Base-by-base conservation (phyloP, 495 filamentous ascomycete species). In the Penicillium crystallinum region DNA sequence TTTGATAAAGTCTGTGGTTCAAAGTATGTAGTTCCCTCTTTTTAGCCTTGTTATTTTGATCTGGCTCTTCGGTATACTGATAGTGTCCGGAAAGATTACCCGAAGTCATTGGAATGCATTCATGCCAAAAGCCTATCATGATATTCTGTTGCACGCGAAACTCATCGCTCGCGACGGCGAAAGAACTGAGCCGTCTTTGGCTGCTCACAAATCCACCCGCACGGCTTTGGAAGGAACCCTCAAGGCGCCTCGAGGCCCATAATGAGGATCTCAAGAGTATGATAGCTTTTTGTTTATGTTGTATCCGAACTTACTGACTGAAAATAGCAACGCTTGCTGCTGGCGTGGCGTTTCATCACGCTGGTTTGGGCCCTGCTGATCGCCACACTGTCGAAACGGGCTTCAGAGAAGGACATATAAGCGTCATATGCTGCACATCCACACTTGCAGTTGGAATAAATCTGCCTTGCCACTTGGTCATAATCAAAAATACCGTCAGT, bases 401-500 rank as follows among this genome's bases (percentile, higher is more conserved):
- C 3, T 98, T 87, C 50, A 70, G 92, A 7, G 77, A 85, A 17
- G 89, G 91, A 2, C 75, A 89, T 8, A 75, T 98, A 47, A 86
- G 78, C 52, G 86, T 97, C 43, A 95, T 98, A 42, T 98, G 93
- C 60, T 97, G 92, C 64, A 98, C 93, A 2, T 92, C 90, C 0
- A 98, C 93, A 1, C 74, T 98, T 33, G 91, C 92, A 6, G 89
- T 98, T 10, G 93, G 93, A 0, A 82, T 98, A 29, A 98, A 98
- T 61, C 72, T 98, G 15, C 93, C 93, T 10, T 93, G 93, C 50
- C 87, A 97, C 62, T 81, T 96, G 1, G 91, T 95, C 4, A 83
- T 98, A 8, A 84, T 98, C 46, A 98, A 97, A 65, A 90, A 90
- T 25, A 97, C 92, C 0, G 80, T 87, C 18, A 76, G 80, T 4